These are phyloP conservation scores for Rutstroemia sp. DNA, from an alignment of 2,329 filamentous ascomycete genomes.

Conservation along the genomic window DNA sequence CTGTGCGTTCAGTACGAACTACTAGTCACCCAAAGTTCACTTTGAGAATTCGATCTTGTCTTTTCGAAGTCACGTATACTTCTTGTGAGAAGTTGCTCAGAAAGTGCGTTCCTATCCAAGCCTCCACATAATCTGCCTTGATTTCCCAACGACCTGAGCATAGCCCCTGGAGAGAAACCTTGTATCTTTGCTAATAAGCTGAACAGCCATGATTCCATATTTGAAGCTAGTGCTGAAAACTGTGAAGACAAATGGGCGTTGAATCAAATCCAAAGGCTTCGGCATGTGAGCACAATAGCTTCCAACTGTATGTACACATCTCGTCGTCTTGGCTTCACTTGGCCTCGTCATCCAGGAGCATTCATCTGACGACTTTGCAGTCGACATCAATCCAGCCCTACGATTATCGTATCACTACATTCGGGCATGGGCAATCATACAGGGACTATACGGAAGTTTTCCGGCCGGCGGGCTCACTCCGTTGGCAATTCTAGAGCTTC, in stretches of 20 bases:
- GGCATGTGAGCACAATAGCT: background rate
- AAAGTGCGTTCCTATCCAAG: conserved; percentile 9
- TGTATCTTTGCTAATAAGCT: background rate
- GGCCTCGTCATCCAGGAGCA: background rate
- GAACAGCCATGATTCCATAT: background rate
- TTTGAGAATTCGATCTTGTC: conserved; percentile 1
- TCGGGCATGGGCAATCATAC: conserved; percentile 9
- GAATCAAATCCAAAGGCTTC: background rate
- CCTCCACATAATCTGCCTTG: background rate
- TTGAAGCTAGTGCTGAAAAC: background rate
- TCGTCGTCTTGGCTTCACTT: background rate
- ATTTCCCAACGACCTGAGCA: background rate
- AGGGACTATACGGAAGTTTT: background rate
- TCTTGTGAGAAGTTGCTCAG: conserved; percentile 13
- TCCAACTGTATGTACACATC: background rate
- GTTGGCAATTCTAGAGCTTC: background rate
- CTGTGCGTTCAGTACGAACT: background rate
- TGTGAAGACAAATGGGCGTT: background rate
- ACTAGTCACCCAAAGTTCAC: background rate
- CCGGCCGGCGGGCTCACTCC: background rate
- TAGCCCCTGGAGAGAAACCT: background rate
- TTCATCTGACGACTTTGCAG: background rate
- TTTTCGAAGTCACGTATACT: conserved; percentile 15
- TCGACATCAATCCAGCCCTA: background rate
- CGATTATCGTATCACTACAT: conserved; percentile 6